Conservation (phyloP, 495 filamentous ascomycete species). For the Penicillium ucsense region DNA sequence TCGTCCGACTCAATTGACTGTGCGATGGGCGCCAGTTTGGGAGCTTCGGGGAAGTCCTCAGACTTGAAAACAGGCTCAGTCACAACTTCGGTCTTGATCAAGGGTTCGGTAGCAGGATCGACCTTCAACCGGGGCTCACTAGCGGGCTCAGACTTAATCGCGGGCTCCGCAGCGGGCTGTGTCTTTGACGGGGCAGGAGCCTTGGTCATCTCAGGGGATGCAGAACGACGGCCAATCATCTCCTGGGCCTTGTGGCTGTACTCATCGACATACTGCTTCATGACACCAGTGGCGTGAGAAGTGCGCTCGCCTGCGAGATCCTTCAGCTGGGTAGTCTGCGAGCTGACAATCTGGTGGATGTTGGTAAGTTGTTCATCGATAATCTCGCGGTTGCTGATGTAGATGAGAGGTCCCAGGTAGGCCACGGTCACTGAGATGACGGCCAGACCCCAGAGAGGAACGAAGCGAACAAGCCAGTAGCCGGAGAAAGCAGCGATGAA, state of each 20-base stretch:
- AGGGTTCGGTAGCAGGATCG: constrained; percentile 11
- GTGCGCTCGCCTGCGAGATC: constrained; percentile 76
- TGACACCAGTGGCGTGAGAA: constrained; percentile 59
- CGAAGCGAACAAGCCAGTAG: constrained; percentile 88
- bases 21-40: constrained; percentile 41
- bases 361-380: constrained; percentile 79
- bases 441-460: constrained; percentile 87
- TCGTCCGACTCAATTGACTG: constrained; percentile 16
- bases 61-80: constrained; percentile 37
- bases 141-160: constrained; percentile 29
- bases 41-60: constrained; percentile 50
- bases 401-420: constrained; percentile 84
- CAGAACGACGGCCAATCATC: constrained; percentile 50
- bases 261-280: constrained; percentile 74
- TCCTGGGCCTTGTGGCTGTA: constrained; percentile 79
- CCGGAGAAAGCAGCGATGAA: constrained; percentile 73
- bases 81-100: constrained; percentile 29
- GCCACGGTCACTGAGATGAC: constrained; percentile 63
- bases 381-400: constrained; percentile 85
- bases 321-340: constrained; percentile 74
- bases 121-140: neutral
- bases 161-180: constrained; percentile 11
- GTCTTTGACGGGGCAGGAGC: constrained; percentile 7
- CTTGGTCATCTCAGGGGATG: constrained; percentile 37
- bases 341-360: constrained; percentile 58